phyloP scores from a whole-genome alignment of 73 alveolate genomes.

The Uronychia binucleata region DNA sequence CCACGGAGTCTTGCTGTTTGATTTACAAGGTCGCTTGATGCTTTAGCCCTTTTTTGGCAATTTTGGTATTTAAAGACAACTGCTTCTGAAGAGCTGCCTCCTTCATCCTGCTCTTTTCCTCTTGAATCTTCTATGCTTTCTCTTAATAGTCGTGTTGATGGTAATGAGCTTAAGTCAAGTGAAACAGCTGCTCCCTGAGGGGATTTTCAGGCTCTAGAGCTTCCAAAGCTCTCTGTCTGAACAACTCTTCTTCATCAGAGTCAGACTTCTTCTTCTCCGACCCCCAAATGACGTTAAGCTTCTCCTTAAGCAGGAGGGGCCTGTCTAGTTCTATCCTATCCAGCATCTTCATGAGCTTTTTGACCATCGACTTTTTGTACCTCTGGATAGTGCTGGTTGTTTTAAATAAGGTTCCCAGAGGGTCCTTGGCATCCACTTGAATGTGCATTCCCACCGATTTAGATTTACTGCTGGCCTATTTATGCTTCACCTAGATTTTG shows the following conservation, averaged over 20 bases:
- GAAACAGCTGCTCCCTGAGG: not conserved
- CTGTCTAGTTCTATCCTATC: constrained; percentile 3
- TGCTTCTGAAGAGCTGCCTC: no score
- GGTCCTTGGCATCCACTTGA: not conserved
- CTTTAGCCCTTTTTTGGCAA: no score
- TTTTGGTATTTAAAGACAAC: no score
- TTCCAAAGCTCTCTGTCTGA: no score
- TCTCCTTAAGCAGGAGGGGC: not conserved
- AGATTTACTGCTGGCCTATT: not conserved
- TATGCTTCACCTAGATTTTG: not conserved
- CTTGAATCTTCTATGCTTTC: not conserved
- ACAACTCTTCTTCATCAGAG: not conserved
- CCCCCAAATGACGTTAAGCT: constrained; percentile 4
- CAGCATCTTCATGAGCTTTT: not conserved
- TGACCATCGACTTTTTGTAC: not conserved
- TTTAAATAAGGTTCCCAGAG: not conserved
- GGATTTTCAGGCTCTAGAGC: not conserved
- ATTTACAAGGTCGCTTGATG: no score
- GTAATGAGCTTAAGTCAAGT: not conserved
- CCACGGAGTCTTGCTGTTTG: no score
- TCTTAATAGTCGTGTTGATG: not conserved
- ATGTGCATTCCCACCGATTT: not conserved
- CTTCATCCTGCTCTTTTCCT: not conserved
- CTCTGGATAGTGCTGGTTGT: not conserved
- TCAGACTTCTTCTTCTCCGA: not conserved